phyloP scores from a whole-genome alignment of 352 stramenopile species.

The Phytophthora ohioensis region DNA sequence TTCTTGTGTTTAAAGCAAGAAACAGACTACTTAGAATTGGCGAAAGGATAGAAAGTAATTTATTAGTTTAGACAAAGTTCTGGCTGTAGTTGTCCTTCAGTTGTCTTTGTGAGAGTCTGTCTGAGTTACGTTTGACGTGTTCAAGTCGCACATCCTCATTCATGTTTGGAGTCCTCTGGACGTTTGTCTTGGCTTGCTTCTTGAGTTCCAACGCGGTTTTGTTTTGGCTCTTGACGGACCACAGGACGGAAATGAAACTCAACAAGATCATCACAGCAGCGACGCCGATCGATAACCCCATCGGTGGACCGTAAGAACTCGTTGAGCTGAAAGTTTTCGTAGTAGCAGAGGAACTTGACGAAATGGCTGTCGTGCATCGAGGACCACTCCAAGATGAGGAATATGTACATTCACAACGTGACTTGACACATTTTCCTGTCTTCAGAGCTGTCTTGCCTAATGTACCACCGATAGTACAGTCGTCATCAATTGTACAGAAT shows the following conservation, averaged over 20 bases:
- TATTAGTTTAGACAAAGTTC: slow-evolving; percentile 41
- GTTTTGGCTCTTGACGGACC: slow-evolving; percentile 36
- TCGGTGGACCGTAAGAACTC: slow-evolving; percentile 45
- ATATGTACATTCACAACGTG: slow-evolving; percentile 52
- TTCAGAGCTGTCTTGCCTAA: slow-evolving; percentile 30
- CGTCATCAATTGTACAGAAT: slow-evolving; percentile 46
- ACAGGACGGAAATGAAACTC: slow-evolving; percentile 44
- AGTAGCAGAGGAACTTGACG: slow-evolving; percentile 26
- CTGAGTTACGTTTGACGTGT: slow-evolving; percentile 20
- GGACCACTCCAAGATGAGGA: slow-evolving; percentile 51
- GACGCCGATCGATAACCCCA: slow-evolving; percentile 39
- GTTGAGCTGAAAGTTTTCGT: slow-evolving; percentile 35
- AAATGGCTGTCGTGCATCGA: slow-evolving; percentile 53
- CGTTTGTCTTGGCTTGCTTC: slow-evolving; percentile 16
- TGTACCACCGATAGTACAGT: slow-evolving; percentile 42
- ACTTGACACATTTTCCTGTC: slow-evolving; percentile 50
- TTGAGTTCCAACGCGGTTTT: slow-evolving; percentile 13
- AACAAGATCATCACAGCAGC: slow-evolving; percentile 43
- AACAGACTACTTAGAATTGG: too few species aligned
- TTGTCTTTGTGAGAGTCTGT: slow-evolving; percentile 28
- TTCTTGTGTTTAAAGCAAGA: too few species aligned
- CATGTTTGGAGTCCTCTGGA: slow-evolving; percentile 1
- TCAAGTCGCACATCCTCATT: slow-evolving; percentile 20
- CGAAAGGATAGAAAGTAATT: neutral
- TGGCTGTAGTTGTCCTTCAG: slow-evolving; percentile 39